These are phyloP conservation scores for Arctium minus DNA, from an alignment of 129 eudicot genomes.

Conservation along the genomic window DNA sequence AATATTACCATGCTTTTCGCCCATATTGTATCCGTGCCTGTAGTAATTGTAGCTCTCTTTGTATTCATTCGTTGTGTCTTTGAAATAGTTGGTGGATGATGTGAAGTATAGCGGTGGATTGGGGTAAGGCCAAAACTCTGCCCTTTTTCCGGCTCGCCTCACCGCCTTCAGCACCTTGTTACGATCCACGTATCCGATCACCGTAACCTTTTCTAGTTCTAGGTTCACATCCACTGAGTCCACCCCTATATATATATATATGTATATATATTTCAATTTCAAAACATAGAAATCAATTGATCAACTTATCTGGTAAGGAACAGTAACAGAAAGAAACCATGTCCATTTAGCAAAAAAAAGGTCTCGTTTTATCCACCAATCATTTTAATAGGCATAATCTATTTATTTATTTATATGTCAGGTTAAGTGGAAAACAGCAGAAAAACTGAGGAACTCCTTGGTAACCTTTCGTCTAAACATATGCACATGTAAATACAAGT, in stretches of 20 bases:
- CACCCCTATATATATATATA: slow-evolving; percentile 40
- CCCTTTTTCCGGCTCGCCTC: slow-evolving; percentile 89
- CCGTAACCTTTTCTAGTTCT: slow-evolving; percentile 85
- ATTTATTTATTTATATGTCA: too few species aligned
- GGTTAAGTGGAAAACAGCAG: too few species aligned
- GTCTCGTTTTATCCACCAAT: neutral
- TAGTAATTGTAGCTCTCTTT: slow-evolving; percentile 91
- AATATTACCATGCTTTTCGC: slow-evolving; percentile 69
- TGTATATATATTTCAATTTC: neutral
- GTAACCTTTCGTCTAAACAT: too few species aligned
- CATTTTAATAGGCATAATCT: neutral
- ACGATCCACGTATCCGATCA: slow-evolving; percentile 78
- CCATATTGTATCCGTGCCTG: slow-evolving; percentile 84
- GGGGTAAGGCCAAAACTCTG: slow-evolving; percentile 93
- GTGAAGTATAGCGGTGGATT: slow-evolving; percentile 89
- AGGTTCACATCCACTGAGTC: slow-evolving; percentile 85
- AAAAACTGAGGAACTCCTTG: too few species aligned
- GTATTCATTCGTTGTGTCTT: slow-evolving; percentile 65
- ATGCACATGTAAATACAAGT: too few species aligned
- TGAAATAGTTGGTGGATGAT: slow-evolving; percentile 53
- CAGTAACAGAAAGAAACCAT: too few species aligned
- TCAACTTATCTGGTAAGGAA: neutral
- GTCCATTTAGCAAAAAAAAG: neutral
- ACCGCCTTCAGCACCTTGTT: slow-evolving; percentile 88
- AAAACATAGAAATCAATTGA: neutral